Conservation (phyloP, 2,329 filamentous ascomycete species). For the Xylaria sp. region DNA sequence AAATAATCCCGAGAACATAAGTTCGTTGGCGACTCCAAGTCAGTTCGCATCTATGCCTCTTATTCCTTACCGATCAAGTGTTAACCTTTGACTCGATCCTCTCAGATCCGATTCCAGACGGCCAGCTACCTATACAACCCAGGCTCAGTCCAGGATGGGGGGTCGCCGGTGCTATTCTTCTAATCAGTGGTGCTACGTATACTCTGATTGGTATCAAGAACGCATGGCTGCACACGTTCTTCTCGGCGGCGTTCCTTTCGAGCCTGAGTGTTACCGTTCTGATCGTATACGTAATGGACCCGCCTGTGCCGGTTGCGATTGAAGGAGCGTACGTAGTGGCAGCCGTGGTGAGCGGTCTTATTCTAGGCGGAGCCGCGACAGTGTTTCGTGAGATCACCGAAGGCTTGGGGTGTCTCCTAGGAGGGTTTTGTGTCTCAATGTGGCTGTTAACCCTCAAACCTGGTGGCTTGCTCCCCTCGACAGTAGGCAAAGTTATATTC, state of each 20-base stretch:
- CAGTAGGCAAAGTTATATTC: conserved; percentile 75
- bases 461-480: conserved; percentile 76
- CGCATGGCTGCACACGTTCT: conserved; percentile 79
- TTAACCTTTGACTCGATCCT: conserved; percentile 26
- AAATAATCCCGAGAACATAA: conserved; percentile 45
- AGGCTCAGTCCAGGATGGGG: conserved; percentile 83
- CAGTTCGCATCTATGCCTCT: conserved; percentile 32
- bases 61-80: not conserved
- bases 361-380: conserved; percentile 78
- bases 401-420: conserved; percentile 83
- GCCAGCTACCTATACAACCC: conserved; percentile 76
- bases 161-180: conserved; percentile 79
- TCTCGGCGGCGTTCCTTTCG: conserved; percentile 80
- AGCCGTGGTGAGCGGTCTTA: conserved; percentile 74
- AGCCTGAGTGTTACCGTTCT: conserved; percentile 81
- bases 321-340: conserved; percentile 91
- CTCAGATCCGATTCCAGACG: conserved; percentile 59
- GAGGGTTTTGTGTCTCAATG: conserved; percentile 88
- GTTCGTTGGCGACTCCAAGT: conserved; percentile 40
- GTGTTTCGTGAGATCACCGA: conserved; percentile 87
- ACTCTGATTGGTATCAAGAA: conserved; percentile 86
- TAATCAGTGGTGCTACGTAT: conserved; percentile 77
- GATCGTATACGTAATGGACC: conserved; percentile 88
- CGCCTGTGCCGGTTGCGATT: conserved; percentile 77
- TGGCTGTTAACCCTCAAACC: conserved; percentile 85